These are phyloP conservation scores for Cadophora sp. DNA, from an alignment of 2,329 filamentous ascomycete species.

Conservation along the genomic window DNA sequence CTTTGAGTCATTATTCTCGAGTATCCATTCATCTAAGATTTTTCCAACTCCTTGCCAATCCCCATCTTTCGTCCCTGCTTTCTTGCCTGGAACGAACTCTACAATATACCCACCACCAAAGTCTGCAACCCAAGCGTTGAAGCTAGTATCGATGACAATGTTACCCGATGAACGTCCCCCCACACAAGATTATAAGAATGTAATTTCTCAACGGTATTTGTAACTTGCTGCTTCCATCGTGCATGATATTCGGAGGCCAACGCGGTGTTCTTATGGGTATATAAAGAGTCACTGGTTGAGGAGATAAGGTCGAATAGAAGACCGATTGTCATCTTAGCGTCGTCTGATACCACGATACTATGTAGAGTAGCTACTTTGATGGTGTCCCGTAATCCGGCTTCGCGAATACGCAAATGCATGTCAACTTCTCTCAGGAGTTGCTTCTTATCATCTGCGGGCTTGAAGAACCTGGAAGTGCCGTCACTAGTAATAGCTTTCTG, in stretches of 20 bases:
- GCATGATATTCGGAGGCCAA: constrained; percentile 21
- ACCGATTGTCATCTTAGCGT: constrained; percentile 29
- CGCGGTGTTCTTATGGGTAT: constrained; percentile 13
- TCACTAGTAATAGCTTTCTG: constrained; percentile 22
- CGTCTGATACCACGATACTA: constrained; percentile 23
- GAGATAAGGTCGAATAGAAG: constrained; percentile 30
- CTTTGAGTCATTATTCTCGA: constrained; percentile 15
- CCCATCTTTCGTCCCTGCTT: constrained; percentile 29
- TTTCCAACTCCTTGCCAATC: constrained; percentile 28
- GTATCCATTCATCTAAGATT: constrained; percentile 27
- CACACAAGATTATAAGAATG: constrained; percentile 33
- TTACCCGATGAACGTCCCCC: constrained; percentile 38
- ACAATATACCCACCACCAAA: constrained; percentile 34
- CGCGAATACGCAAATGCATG: constrained; percentile 25
- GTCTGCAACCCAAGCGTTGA: constrained; percentile 33
- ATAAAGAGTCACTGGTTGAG: constrained; percentile 27
- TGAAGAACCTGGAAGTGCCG: constrained; percentile 23
- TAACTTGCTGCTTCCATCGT: constrained; percentile 28
- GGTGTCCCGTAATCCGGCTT: constrained; percentile 23
- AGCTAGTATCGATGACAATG: constrained; percentile 33
- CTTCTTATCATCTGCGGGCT: constrained; percentile 24
- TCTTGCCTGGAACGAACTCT: constrained; percentile 32
- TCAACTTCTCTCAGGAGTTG: constrained; percentile 27
- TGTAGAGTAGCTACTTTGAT: constrained; percentile 26
- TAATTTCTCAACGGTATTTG: constrained; percentile 27